Evolutionary conservation across 306 rosid species (phyloP), one percentile per base, ranked within the genome.

Genomic region (Castanea mollissima): DNA sequence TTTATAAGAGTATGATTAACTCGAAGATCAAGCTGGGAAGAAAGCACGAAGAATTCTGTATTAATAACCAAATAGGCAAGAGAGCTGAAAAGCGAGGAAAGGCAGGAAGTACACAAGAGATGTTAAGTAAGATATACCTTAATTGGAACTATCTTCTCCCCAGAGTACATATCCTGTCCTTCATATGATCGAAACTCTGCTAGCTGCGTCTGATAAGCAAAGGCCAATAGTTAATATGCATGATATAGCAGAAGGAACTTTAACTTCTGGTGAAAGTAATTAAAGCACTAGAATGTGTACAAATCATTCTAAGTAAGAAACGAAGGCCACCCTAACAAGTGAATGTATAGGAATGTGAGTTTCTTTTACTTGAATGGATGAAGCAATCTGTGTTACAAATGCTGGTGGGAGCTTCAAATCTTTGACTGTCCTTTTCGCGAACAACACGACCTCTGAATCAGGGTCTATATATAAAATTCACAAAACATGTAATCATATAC

Each of bases 131-230:
- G 74, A 82, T 58, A 64, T 35, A 91, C 97, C 97, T 93, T 95
- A 76, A 95, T 93, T 1, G 97, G 90, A 76, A 95, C 91, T 79
- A 95, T 90, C 88, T 91, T 93, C 80, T 93, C 96, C 51, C 97
- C 97, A 13, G 89, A 78, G 77, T 87, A 93, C 98, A 95, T 93
- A 79, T 95, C 99, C 79, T 93, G 97, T 18, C 99, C 97, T 51
- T 95, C 96, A 65, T 85, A 81, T 29, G 97, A 90, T 60, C 93
- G 88, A 78, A 95, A 95, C 60, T 90, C 96, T 5, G 89, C 81
- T 15, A 93, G 85, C 86, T 95, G 98, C 16, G 96, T 82, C 98
- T 92, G 86, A 84, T 59, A 83, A 78, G 15, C 69, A 29, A 81
- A 82, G 46, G 38, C 60, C 58, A 83, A 71, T 29, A 71, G 3